Percentiles rank a stretch among this genome's conserved stretches.
Evolutionary conservation across 805 yeast genomes (phyloP).

Genomic region (Metschnikowia arizonensis): DNA sequence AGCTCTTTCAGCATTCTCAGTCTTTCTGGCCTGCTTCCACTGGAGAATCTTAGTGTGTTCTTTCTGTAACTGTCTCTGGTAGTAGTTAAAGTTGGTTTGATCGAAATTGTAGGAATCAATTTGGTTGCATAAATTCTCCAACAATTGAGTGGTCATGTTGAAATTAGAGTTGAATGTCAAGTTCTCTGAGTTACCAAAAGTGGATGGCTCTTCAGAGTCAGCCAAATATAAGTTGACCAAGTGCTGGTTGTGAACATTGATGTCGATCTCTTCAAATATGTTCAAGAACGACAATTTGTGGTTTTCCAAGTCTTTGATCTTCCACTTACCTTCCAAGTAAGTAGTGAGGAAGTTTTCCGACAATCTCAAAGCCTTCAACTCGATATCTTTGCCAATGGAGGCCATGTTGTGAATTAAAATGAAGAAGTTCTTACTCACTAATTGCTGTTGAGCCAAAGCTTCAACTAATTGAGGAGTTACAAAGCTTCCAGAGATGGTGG

Average conservation of each 20-base stretch:
- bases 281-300: slow-evolving; percentile 59
- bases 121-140: slow-evolving; percentile 63
- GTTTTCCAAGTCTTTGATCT: slow-evolving; percentile 56
- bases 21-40: slow-evolving; percentile 68
- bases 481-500: slow-evolving; percentile 65
- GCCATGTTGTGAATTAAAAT: slow-evolving; percentile 67
- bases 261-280: slow-evolving; percentile 68
- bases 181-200: slow-evolving; percentile 29
- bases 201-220: slow-evolving; percentile 17
- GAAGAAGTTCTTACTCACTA: slow-evolving; percentile 51
- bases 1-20: slow-evolving; percentile 59
- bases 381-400: slow-evolving; percentile 59
- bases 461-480: slow-evolving; percentile 65
- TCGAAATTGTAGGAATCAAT: slow-evolving; percentile 74
- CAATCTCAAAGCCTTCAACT: slow-evolving; percentile 66
- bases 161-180: slow-evolving; percentile 42
- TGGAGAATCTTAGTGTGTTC: slow-evolving; percentile 66
- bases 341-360: slow-evolving; percentile 56
- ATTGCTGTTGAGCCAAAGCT: slow-evolving; percentile 61
- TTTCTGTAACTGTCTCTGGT: slow-evolving; percentile 69
- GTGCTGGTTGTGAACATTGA: slow-evolving; percentile 62
- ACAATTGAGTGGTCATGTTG: slow-evolving; percentile 43
- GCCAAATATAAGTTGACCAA: slow-evolving; percentile 55
- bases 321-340: slow-evolving; percentile 56
- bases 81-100: slow-evolving; percentile 75